phyloP scores from a whole-genome alignment of 768 basidiomycete genomes.

The Auriscalpium orientale region DNA sequence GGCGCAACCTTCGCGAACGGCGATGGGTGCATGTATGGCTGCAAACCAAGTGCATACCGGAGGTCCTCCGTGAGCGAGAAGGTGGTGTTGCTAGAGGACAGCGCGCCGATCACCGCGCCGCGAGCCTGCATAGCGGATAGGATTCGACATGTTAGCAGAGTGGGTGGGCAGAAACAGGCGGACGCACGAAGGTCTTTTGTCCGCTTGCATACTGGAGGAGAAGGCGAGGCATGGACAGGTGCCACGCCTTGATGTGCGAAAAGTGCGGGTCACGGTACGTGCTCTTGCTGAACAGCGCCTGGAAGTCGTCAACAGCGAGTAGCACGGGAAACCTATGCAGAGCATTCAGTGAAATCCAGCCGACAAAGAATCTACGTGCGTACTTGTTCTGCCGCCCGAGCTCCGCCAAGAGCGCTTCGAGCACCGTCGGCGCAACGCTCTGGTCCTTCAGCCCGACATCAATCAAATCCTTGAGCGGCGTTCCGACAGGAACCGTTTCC shows the following conservation, averaged over 20 bases:
- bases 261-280: conserved; percentile 76
- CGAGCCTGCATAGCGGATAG: conserved; percentile 35
- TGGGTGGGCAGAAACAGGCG: not conserved
- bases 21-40: conserved; percentile 33
- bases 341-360: not conserved
- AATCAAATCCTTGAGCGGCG: conserved; percentile 46
- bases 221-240: conserved; percentile 71
- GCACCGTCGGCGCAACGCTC: conserved; percentile 42
- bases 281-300: conserved; percentile 60
- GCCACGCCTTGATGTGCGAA: conserved; percentile 59
- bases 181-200: conserved; percentile 54
- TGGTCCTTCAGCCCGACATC: conserved; percentile 50
- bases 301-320: conserved; percentile 83
- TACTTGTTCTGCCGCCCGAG: conserved; percentile 61
- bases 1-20: conserved; percentile 51
- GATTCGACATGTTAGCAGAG: not conserved
- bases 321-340: conserved; percentile 61
- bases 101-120: conserved; percentile 67
- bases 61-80: conserved; percentile 60
- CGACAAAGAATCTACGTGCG: conserved; percentile 13
- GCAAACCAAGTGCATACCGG: conserved; percentile 47
- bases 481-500: conserved; percentile 38
- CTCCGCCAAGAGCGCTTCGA: conserved; percentile 52
- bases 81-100: conserved; percentile 52
- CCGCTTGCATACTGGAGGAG: conserved; percentile 78